phyloP scores from a whole-genome alignment of 2,329 filamentous ascomycete species.

The Clonostachys chloroleuca region DNA sequence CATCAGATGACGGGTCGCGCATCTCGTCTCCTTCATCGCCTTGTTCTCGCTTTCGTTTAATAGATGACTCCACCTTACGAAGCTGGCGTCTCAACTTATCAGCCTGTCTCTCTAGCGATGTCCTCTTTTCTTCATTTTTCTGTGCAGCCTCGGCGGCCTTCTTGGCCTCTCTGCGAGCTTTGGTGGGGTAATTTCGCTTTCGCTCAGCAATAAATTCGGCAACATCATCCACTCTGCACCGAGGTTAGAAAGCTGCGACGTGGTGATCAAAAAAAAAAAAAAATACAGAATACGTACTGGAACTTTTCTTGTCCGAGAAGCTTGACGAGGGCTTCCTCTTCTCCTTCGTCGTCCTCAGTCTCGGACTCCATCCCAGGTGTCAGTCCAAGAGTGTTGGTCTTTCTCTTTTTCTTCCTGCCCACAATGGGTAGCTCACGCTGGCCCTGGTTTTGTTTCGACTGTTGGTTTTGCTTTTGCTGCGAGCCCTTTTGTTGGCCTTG shows the following conservation, averaged over 20 bases:
- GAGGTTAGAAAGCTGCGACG: slow-evolving; percentile 4
- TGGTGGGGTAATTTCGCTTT: slow-evolving; percentile 75
- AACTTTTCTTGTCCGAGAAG: slow-evolving; percentile 45
- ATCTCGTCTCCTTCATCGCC: slow-evolving; percentile 65
- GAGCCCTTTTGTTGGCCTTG: slow-evolving; percentile 6
- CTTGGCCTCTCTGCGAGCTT: slow-evolving; percentile 62
- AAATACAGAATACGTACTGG: slow-evolving; percentile 1
- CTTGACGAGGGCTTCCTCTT: slow-evolving; percentile 62
- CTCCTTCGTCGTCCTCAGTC: slow-evolving; percentile 62
- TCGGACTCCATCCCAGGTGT: slow-evolving; percentile 62
- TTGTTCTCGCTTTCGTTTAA: slow-evolving; percentile 64
- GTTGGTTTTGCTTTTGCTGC: slow-evolving; percentile 4
- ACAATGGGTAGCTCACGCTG: slow-evolving; percentile 21
- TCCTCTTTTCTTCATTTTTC: slow-evolving; percentile 57
- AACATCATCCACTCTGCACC: slow-evolving; percentile 59
- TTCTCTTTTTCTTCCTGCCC: slow-evolving; percentile 67
- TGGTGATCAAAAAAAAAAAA: neutral
- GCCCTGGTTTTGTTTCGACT: slow-evolving; percentile 11
- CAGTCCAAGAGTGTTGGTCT: slow-evolving; percentile 67
- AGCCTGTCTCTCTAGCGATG: slow-evolving; percentile 51
- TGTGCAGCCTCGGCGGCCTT: slow-evolving; percentile 41
- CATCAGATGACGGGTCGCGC: slow-evolving; percentile 43
- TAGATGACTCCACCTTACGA: slow-evolving; percentile 65
- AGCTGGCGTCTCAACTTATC: slow-evolving; percentile 61
- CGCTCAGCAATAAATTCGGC: slow-evolving; percentile 78